Evolutionary conservation across 23 red algal genomes (phyloP).

Genomic region (Agarophyton chilense): DNA sequence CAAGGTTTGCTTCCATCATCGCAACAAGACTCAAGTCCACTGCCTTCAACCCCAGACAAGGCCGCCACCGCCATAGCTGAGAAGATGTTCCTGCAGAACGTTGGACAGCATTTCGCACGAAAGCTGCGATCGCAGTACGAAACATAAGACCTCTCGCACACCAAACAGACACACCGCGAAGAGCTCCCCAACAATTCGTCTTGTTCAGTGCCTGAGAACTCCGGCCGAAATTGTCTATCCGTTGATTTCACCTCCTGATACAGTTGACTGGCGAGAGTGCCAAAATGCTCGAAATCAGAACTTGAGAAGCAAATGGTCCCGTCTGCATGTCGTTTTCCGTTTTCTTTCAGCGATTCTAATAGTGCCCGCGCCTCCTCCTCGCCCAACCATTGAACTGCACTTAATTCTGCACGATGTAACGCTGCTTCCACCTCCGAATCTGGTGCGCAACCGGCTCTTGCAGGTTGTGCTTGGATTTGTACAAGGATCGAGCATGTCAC

Average conservation of each 20-base stretch:
- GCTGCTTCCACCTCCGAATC: conserved; percentile 6
- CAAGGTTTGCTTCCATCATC: conserved; percentile 41
- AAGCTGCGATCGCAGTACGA: conserved; percentile 9
- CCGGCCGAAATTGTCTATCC: conserved; percentile 8
- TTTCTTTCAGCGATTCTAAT: conserved; percentile 16
- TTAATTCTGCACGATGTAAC: conserved; percentile 4
- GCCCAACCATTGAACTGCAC: conserved; percentile 13
- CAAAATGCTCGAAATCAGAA: conserved; percentile 43
- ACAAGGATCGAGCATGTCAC: not conserved
- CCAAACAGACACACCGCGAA: conserved; percentile 10
- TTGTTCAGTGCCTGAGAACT: conserved; percentile 6
- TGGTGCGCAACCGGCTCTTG: conserved; percentile 39
- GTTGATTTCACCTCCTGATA: not conserved
- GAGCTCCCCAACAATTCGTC: conserved; percentile 27
- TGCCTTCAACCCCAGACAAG: conserved; percentile 31
- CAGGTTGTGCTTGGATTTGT: not conserved
- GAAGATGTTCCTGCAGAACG: conserved; percentile 43
- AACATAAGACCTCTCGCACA: not conserved
- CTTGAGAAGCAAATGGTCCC: conserved; percentile 42
- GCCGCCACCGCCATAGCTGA: conserved; percentile 35
- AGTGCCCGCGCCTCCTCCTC: conserved; percentile 9
- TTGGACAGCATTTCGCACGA: conserved; percentile 12
- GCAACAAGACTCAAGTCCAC: conserved; percentile 48
- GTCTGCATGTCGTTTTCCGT: conserved; percentile 3
- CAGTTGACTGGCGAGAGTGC: conserved; percentile 29